phyloP scores from a whole-genome alignment of 2,329 filamentous ascomycete species.

The Aspergillus sp. region DNA sequence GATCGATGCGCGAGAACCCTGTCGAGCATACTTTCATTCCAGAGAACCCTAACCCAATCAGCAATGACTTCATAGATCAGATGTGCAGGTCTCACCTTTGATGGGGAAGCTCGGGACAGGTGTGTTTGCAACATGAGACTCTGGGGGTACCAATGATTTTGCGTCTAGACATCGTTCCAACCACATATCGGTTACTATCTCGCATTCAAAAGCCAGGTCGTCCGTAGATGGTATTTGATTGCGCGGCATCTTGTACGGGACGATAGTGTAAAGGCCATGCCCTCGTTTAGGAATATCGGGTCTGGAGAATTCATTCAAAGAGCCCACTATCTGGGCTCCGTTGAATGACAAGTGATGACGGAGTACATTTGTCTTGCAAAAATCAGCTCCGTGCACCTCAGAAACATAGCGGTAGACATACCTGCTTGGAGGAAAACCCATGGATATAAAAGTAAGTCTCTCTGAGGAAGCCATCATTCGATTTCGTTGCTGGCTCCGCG shows the following conservation, averaged over 20 bases:
- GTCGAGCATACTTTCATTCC: conserved; percentile 75
- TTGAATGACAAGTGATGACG: conserved; percentile 41
- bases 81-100: conserved; percentile 37
- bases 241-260: conserved; percentile 37
- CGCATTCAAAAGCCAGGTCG: conserved; percentile 42
- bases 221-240: conserved; percentile 37
- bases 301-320: conserved; percentile 33
- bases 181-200: conserved; percentile 83
- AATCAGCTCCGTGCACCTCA: conserved; percentile 11
- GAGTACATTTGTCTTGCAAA: conserved; percentile 34
- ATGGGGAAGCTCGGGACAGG: conserved; percentile 74
- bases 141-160: conserved; percentile 68
- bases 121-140: conserved; percentile 69
- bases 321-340: conserved; percentile 39
- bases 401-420: conserved; percentile 34
- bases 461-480: conserved; percentile 51
- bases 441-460: conserved; percentile 59
- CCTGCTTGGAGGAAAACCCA: conserved; percentile 57
- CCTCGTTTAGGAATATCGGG: conserved; percentile 34
- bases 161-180: conserved; percentile 82
- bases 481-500: conserved; percentile 17
- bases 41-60: conserved; percentile 56
- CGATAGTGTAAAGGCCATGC: conserved; percentile 37
- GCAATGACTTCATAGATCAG: not conserved
- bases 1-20: conserved; percentile 78